Evolutionary conservation across 176 grass and related monocot species (phyloP).

Genomic region (Pontederia crassipes): DNA sequence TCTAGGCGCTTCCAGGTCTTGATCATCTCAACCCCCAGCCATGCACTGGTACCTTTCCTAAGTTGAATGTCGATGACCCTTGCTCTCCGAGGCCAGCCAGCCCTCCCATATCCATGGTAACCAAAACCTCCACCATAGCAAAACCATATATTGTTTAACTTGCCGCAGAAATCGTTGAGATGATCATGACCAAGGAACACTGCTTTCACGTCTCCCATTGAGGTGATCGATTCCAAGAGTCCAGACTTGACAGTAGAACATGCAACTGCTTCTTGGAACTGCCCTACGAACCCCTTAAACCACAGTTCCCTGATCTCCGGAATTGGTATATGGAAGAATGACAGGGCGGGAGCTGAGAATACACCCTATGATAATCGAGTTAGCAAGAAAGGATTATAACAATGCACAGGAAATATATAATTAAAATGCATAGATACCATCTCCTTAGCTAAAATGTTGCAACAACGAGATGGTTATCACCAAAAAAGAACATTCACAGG

Average conservation of each 20-base stretch:
- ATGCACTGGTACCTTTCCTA: slow-evolving; percentile 40
- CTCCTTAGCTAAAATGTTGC: too few relatives aligned
- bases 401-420: too few relatives aligned
- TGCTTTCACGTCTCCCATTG: slow-evolving; percentile 75
- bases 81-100: slow-evolving; percentile 65
- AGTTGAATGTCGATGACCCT: slow-evolving; percentile 43
- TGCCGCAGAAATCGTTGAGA: slow-evolving; percentile 85
- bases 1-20: slow-evolving; percentile 74
- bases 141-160: slow-evolving; percentile 57
- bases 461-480: too few relatives aligned
- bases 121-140: slow-evolving; percentile 95
- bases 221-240: slow-evolving; percentile 35
- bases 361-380: slow-evolving; percentile 31
- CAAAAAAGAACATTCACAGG: too few relatives aligned
- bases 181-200: slow-evolving; percentile 96
- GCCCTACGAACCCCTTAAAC: slow-evolving; percentile 53
- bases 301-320: slow-evolving; percentile 59
- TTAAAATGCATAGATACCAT: too few relatives aligned
- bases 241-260: slow-evolving; percentile 75
- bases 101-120: slow-evolving; percentile 78
- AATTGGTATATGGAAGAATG: slow-evolving; percentile 91
- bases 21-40: slow-evolving; percentile 50
- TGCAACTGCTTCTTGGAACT: slow-evolving; percentile 74
- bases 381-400: background rate
- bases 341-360: slow-evolving; percentile 30